These are phyloP conservation scores for Aegilops bicornis DNA, from an alignment of 176 grass and related monocot species.

Conservation along the genomic window DNA sequence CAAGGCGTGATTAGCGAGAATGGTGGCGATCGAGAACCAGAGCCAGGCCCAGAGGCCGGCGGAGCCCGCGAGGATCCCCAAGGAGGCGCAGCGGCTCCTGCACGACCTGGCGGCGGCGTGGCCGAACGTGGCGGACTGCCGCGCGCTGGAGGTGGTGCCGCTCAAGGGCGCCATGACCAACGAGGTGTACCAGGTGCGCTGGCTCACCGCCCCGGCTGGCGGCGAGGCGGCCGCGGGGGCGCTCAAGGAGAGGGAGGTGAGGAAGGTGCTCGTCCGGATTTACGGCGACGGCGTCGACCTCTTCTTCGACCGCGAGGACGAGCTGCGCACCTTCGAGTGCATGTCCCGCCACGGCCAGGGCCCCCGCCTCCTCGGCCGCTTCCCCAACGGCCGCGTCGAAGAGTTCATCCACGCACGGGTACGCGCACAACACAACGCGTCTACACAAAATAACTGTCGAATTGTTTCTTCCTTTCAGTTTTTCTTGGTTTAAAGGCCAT, in stretches of 20 bases:
- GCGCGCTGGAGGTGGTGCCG: slow-evolving; percentile 70
- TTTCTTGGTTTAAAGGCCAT: neutral
- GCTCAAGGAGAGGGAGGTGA: slow-evolving; percentile 44
- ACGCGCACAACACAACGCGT: neutral
- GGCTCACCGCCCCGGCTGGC: slow-evolving; percentile 33
- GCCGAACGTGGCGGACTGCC: slow-evolving; percentile 70
- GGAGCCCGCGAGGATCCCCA: slow-evolving; percentile 55
- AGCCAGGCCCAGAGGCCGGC: slow-evolving; percentile 27
- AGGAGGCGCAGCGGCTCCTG: slow-evolving; percentile 77
- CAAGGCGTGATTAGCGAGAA: slow-evolving; percentile 28
- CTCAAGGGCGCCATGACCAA: slow-evolving; percentile 98
- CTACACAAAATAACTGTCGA: neutral
- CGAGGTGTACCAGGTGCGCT: slow-evolving; percentile 88
- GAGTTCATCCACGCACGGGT: slow-evolving; percentile 99
- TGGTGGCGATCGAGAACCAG: slow-evolving; percentile 73
- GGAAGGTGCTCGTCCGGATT: slow-evolving; percentile 83
- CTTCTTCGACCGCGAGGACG: slow-evolving; percentile 91
- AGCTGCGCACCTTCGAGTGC: slow-evolving; percentile 97
- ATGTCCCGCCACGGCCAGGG: slow-evolving; percentile 93
- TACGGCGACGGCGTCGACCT: slow-evolving; percentile 92
- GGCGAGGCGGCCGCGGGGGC: neutral
- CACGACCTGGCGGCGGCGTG: slow-evolving; percentile 66
- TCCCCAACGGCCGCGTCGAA: slow-evolving; percentile 92
- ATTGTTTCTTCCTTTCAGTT: neutral
- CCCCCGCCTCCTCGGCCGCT: slow-evolving; percentile 78